These are phyloP conservation scores for Astrothelium subdiscretum DNA, from an alignment of 495 filamentous ascomycete species.

Conservation along the genomic window DNA sequence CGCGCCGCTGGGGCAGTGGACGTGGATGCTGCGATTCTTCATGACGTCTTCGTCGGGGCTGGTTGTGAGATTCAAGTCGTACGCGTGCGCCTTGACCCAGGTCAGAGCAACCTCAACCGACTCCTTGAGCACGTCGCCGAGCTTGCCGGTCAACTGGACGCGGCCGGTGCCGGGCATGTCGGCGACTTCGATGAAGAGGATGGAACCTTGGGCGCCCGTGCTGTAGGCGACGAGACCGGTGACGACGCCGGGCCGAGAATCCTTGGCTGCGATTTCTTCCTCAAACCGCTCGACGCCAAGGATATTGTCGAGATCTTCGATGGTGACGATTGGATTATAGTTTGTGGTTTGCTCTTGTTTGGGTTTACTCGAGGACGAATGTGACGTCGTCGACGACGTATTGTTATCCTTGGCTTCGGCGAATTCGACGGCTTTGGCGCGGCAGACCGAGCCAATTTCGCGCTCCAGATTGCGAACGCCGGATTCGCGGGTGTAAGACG, in stretches of 20 bases:
- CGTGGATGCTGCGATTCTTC: constrained; percentile 88
- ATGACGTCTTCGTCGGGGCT: constrained; percentile 84
- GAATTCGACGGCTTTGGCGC: constrained; percentile 88
- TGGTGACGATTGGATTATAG: constrained; percentile 62
- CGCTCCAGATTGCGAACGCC: constrained; percentile 94
- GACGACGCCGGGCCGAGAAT: constrained; percentile 80
- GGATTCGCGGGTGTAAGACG: constrained; percentile 93
- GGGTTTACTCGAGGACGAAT: neutral
- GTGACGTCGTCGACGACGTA: constrained; percentile 43
- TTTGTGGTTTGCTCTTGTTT: constrained; percentile 24
- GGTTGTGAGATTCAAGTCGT: constrained; percentile 71
- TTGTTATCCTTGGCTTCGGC: constrained; percentile 73
- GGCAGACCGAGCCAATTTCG: constrained; percentile 88
- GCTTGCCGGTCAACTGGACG: constrained; percentile 93
- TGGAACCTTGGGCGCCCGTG: constrained; percentile 85
- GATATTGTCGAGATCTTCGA: constrained; percentile 77
- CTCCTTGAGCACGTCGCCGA: constrained; percentile 97
- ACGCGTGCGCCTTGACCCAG: constrained; percentile 96
- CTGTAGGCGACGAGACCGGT: constrained; percentile 96
- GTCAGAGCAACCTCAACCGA: constrained; percentile 89
- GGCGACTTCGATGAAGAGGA: constrained; percentile 95
- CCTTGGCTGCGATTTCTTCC: constrained; percentile 88
- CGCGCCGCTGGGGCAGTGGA: constrained; percentile 90
- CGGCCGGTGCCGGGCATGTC: constrained; percentile 92
- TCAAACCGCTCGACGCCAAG: constrained; percentile 91